Conservation (phyloP, 176 grass and related monocot species). For the Bolboschoenus planiculmis region DNA sequence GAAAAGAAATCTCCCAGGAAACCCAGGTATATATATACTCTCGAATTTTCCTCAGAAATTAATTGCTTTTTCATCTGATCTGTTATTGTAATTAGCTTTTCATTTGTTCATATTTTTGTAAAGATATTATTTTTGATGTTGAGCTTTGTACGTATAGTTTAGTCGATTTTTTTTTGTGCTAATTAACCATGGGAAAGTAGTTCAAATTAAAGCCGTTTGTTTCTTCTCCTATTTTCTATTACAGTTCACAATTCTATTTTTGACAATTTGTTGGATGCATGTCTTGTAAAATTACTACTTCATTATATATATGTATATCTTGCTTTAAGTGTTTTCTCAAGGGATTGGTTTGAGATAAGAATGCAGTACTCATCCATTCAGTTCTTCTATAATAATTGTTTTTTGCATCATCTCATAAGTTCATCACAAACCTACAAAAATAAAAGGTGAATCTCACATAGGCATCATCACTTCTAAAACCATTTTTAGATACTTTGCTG, state of each 20-base stretch:
- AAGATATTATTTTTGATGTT: neutral
- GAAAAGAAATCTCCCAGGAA: conserved; percentile 91
- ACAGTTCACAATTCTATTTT: neutral
- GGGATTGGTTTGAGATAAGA: neutral
- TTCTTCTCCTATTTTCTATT: neutral
- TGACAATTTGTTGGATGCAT: neutral
- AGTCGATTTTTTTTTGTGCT: neutral
- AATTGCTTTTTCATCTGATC: neutral
- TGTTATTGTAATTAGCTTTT: neutral
- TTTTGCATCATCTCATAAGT: neutral
- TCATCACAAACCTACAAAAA: neutral
- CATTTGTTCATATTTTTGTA: neutral
- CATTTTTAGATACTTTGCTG: neutral
- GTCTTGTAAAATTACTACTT: neutral
- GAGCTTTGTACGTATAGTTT: neutral
- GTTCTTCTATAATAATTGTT: neutral
- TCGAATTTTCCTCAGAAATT: conserved; percentile 8
- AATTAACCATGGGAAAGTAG: neutral
- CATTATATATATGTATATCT: neutral
- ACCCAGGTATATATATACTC: conserved; percentile 49
- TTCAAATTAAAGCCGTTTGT: neutral
- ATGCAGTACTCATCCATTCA: neutral
- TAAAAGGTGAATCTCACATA: neutral
- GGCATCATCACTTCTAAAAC: neutral
- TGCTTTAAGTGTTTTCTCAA: neutral